Evolutionary conservation across 345 rosid genomes (phyloP).

Genomic region (Gossypium thurberi): DNA sequence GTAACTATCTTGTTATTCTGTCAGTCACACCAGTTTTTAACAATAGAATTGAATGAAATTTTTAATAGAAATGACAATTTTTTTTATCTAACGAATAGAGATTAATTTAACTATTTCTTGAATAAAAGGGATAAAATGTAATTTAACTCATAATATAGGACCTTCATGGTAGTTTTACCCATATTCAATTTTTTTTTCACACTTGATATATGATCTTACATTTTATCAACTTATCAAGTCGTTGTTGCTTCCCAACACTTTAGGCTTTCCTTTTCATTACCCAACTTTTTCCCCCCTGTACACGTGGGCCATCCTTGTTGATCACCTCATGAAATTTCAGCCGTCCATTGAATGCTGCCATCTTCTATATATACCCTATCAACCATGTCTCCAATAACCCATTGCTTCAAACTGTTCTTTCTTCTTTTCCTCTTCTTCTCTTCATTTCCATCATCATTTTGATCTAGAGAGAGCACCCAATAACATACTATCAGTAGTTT

Average conservation of each 20-base stretch:
- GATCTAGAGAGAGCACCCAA: background rate
- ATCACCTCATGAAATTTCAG: slow-evolving; percentile 10
- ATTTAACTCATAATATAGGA: no score
- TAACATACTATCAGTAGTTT: background rate
- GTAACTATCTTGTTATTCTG: no score
- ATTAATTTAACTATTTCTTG: no score
- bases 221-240: background rate
- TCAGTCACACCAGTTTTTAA: no score
- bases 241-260: slow-evolving; percentile 5
- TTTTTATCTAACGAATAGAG: no score
- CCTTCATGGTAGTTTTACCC: no score
- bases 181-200: no score
- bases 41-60: no score
- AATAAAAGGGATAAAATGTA: rapidly evolving
- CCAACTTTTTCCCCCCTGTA: background rate
- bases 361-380: slow-evolving; percentile 18
- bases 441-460: background rate
- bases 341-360: slow-evolving; percentile 16
- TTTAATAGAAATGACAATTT: no score
- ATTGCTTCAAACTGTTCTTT: background rate
- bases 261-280: background rate
- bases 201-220: background rate
- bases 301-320: slow-evolving; percentile 1
- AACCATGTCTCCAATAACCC: background rate
- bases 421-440: background rate